Evolutionary conservation across 331 rosid genomes (phyloP).

Genomic region (Malus hybrid): DNA sequence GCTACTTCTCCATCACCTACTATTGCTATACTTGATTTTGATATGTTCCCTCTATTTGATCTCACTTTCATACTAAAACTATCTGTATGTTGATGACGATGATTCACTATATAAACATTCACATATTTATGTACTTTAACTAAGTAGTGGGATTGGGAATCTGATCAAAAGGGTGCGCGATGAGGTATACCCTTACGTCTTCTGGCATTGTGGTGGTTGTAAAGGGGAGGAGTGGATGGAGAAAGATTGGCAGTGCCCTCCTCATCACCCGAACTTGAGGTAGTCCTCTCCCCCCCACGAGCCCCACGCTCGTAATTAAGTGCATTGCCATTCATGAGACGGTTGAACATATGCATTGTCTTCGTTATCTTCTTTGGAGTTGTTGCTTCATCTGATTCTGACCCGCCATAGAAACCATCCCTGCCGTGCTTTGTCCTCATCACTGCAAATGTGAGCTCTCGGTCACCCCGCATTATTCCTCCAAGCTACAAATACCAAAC

Average conservation of each 20-base stretch:
- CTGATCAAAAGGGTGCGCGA: conserved; percentile 37
- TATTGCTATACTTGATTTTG: background rate
- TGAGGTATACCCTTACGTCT: conserved; percentile 48
- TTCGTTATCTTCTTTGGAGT: conserved; percentile 26
- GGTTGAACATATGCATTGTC: conserved; percentile 12
- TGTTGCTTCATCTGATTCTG: conserved; percentile 35
- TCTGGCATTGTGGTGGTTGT: conserved; percentile 37
- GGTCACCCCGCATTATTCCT: conserved; percentile 30
- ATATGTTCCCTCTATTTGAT: background rate
- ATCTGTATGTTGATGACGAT: background rate
- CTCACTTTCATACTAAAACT: background rate
- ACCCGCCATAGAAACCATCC: conserved; percentile 5
- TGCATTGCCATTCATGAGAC: conserved; percentile 18
- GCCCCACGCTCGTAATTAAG: background rate
- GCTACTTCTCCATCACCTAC: background rate
- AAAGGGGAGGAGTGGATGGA: conserved; percentile 35
- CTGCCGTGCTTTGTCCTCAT: conserved; percentile 16
- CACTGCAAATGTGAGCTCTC: conserved; percentile 25
- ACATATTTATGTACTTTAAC: background rate
- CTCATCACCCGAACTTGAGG: conserved; percentile 18
- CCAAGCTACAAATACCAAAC: conserved; percentile 19
- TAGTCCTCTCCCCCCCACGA: background rate
- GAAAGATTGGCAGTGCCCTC: conserved; percentile 17
- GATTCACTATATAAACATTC: background rate
- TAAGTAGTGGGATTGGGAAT: background rate